Conservation (phyloP, 2,329 filamentous ascomycete species). For the Graphium sp. region DNA sequence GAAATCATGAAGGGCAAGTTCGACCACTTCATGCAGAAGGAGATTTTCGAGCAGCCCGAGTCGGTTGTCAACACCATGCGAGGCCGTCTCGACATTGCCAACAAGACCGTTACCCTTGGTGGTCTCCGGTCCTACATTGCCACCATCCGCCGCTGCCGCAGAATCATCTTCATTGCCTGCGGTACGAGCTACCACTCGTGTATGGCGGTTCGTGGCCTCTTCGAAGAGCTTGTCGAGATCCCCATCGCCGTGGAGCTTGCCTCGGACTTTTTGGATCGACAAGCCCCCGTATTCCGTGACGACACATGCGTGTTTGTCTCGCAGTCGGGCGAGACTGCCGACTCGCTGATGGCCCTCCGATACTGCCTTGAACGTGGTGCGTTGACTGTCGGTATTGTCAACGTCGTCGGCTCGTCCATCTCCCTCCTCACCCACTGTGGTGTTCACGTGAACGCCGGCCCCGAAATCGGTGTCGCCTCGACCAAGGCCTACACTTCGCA, state of each 20-base stretch:
- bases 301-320: constrained; percentile 98
- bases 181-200: constrained; percentile 98
- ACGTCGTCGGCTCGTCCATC: constrained; percentile 96
- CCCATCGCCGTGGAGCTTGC: constrained; percentile 93
- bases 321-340: constrained; percentile 95
- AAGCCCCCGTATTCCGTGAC: constrained; percentile 96
- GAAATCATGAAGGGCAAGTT: constrained; percentile 99
- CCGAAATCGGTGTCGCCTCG: constrained; percentile 95
- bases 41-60: constrained; percentile 99
- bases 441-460: constrained; percentile 98
- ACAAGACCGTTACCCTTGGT: constrained; percentile 91
- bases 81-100: constrained; percentile 83
- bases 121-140: constrained; percentile 91
- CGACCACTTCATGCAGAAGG: constrained; percentile 99
- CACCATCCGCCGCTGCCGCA: constrained; percentile 89
- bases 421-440: constrained; percentile 97
- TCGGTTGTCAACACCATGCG: constrained; percentile 99
- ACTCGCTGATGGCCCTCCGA: constrained; percentile 89
- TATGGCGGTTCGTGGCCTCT: constrained; percentile 96
- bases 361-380: constrained; percentile 98
- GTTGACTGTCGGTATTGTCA: constrained; percentile 94
- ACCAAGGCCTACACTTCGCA: constrained; percentile 99
- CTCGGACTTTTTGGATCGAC: constrained; percentile 92
- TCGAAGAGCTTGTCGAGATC: constrained; percentile 96
- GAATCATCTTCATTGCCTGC: constrained; percentile 98